A percentile compares a stretch with the other conserved stretches of the same genome.
Conservation (phyloP, 2,329 filamentous ascomycete genomes). For the Cryphonectria naterciae region DNA sequence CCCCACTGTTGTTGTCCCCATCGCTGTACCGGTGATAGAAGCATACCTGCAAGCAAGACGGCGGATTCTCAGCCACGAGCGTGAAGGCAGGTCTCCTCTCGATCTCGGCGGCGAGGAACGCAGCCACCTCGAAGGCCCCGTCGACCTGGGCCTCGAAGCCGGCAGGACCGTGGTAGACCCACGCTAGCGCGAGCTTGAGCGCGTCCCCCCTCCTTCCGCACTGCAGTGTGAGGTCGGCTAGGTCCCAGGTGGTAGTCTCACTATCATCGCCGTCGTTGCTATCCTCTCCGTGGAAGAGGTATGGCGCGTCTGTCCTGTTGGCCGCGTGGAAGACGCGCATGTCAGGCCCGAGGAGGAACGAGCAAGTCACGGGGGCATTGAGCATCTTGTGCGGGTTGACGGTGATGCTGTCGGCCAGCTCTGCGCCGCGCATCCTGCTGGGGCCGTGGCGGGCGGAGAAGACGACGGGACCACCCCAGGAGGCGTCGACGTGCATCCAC, state of each 20-base stretch:
- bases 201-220: conserved; percentile 86
- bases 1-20: conserved; percentile 39
- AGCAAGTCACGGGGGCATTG: conserved; percentile 86
- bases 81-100: conserved; percentile 62
- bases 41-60: conserved; percentile 91
- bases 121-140: conserved; percentile 72
- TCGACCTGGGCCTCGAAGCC: conserved; percentile 76
- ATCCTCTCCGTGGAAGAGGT: conserved; percentile 71
- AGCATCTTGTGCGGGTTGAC: conserved; percentile 99
- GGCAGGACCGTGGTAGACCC: conserved; percentile 82
- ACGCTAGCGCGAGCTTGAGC: conserved; percentile 84
- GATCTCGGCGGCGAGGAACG: conserved; percentile 67
- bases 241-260: conserved; percentile 75
- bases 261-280: conserved; percentile 37
- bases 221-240: conserved; percentile 91
- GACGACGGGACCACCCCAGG: conserved; percentile 84
- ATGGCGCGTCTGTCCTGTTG: conserved; percentile 86
- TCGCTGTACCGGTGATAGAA: conserved; percentile 76
- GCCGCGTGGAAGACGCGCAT: conserved; percentile 76
- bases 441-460: conserved; percentile 68
- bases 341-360: conserved; percentile 81
- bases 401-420: conserved; percentile 80
- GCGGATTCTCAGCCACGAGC: conserved; percentile 74
- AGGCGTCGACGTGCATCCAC: conserved; percentile 93
- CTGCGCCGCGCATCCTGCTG: conserved; percentile 63